A percentile compares a stretch with the other conserved stretches of the same genome.
These are phyloP conservation scores for Alternaria ethzedia DNA, from an alignment of 2,329 filamentous ascomycete genomes.

Conservation along the genomic window DNA sequence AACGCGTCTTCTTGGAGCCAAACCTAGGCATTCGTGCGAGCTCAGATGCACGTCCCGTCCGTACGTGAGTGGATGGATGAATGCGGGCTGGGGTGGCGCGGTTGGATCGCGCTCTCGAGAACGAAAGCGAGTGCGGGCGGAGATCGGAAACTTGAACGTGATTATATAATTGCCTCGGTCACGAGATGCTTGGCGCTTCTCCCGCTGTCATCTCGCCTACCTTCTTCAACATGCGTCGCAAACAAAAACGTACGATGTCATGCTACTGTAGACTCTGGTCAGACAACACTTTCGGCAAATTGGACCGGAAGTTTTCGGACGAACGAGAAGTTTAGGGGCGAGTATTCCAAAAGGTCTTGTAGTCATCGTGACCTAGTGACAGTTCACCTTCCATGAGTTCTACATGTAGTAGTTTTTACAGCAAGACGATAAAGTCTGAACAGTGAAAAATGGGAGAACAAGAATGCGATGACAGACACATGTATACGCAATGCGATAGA, in stretches of 20 bases:
- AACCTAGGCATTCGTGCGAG: slow-evolving; percentile 6
- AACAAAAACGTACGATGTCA: not conserved
- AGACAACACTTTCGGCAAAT: not conserved
- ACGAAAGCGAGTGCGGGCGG: slow-evolving; percentile 4
- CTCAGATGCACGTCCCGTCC: not conserved
- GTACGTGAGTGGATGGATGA: not conserved
- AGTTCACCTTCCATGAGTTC: not conserved
- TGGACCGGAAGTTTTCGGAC: not conserved
- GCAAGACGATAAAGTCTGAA: not conserved
- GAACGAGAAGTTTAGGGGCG: not conserved
- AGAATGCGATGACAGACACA: not conserved
- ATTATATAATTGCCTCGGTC: not conserved
- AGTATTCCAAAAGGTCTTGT: not conserved
- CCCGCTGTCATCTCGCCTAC: not conserved
- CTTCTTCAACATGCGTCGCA: not conserved
- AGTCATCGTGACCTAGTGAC: not conserved
- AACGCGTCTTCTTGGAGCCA: slow-evolving; percentile 18
- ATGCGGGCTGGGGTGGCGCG: not conserved
- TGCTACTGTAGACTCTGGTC: not conserved
- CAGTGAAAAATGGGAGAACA: not conserved
- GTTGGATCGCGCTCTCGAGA: not conserved
- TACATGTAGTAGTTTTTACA: not conserved
- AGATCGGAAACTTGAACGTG: not conserved
- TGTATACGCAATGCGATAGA: not conserved
- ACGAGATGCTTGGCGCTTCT: not conserved